Percentiles rank a stretch among this genome's conserved stretches.
Evolutionary conservation across 768 basidiomycete species (phyloP).

Genomic region (Boletus barrowsii): DNA sequence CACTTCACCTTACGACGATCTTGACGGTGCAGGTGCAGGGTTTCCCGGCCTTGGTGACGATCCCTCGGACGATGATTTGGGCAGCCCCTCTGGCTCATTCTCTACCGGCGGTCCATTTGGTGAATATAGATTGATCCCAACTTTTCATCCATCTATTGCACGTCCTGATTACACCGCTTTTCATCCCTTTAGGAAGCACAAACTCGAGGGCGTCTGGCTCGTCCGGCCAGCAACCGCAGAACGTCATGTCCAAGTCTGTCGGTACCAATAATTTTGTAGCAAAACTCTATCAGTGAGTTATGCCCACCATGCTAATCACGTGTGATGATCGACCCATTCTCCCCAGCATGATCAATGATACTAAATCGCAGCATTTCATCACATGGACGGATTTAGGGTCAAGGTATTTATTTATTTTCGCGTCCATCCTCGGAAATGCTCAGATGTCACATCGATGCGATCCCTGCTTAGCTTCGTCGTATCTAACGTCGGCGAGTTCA

Average conservation of each 20-base stretch:
- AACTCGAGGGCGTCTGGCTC: conserved; percentile 16
- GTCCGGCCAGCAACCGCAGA: conserved; percentile 40
- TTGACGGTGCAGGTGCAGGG: conserved; percentile 43
- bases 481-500: conserved; percentile 83
- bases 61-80: conserved; percentile 25
- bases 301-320: not conserved
- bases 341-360: conserved; percentile 79
- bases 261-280: conserved; percentile 80
- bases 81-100: conserved; percentile 17
- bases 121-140: not conserved
- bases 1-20: conserved; percentile 52
- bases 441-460: not conserved
- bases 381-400: conserved; percentile 80
- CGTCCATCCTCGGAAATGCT: not conserved
- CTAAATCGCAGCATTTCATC: conserved; percentile 77
- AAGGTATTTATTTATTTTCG: conserved; percentile 35
- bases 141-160: not conserved
- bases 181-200: not conserved
- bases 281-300: conserved; percentile 78
- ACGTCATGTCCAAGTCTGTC: conserved; percentile 63
- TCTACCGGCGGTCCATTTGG: conserved; percentile 8
- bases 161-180: not conserved
- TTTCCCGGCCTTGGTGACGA: conserved; percentile 23
- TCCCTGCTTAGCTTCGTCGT: conserved; percentile 61
- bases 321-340: not conserved